Conservation (phyloP, 179 eudicot genomes). For the Beta macrorhiza region DNA sequence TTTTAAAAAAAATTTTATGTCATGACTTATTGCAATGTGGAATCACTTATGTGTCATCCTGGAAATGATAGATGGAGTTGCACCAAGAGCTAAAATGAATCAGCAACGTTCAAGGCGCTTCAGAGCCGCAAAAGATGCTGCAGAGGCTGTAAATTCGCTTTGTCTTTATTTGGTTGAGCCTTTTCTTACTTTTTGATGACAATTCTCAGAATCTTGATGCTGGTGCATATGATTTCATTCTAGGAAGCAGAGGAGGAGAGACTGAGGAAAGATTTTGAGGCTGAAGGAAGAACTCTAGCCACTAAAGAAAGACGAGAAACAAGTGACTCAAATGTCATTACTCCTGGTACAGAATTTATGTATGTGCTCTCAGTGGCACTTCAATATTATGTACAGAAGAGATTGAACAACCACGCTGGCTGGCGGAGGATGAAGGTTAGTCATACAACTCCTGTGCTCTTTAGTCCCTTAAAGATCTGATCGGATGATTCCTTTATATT, state of each 20-base stretch:
- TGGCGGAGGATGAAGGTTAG: constrained; percentile 83
- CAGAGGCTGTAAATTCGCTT: constrained; percentile 69
- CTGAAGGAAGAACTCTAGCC: constrained; percentile 54
- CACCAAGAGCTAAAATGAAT: constrained; percentile 99
- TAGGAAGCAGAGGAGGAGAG: constrained; percentile 94
- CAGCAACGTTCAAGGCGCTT: constrained; percentile 97
- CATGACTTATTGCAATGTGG: constrained; percentile 2
- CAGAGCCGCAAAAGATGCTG: constrained; percentile 99
- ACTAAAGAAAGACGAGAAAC: constrained; percentile 73
- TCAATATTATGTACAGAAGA: constrained; percentile 76
- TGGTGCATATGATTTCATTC: constrained; percentile 6
- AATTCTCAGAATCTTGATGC: constrained; percentile 17
- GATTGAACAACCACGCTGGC: constrained; percentile 70
- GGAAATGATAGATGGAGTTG: constrained; percentile 79
- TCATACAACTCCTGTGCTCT: constrained; percentile 18
- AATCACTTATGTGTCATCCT: constrained; percentile 11
- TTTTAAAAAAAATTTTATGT: background rate
- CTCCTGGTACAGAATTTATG: constrained; percentile 97
- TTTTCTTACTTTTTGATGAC: background rate
- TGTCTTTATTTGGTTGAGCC: background rate
- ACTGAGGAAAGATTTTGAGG: constrained; percentile 67
- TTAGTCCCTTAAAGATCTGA: constrained; percentile 26
- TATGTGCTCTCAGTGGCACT: constrained; percentile 84
- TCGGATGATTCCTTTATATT: constrained; percentile 39
- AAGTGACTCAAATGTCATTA: constrained; percentile 91